Conservation (phyloP, 805 yeast species). For the Geotrichum ghanense region DNA sequence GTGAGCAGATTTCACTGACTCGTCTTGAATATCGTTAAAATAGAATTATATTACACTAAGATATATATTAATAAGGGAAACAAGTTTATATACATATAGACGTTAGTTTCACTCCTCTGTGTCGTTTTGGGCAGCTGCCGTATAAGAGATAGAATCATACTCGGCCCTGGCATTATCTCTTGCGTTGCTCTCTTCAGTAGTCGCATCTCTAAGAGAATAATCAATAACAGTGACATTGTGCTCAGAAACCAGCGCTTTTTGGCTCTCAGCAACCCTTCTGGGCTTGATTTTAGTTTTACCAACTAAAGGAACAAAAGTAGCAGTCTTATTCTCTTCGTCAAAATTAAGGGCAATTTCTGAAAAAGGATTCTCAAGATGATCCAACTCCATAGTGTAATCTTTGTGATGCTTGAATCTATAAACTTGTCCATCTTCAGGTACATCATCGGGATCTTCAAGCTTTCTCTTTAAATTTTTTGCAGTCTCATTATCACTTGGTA, state of each 20-base stretch:
- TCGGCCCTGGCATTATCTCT: conserved; percentile 60
- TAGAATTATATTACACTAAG: no score
- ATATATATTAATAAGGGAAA: no score
- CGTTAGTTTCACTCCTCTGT: no score
- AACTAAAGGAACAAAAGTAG: conserved; percentile 65
- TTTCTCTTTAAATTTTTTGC: conserved; percentile 30
- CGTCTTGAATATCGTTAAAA: no score
- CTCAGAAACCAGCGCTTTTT: conserved; percentile 39
- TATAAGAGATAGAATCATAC: conserved; percentile 72
- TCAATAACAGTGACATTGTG: conserved; percentile 52
- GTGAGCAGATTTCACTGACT: no score
- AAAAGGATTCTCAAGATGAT: conserved; percentile 32
- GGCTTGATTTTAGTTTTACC: conserved; percentile 76
- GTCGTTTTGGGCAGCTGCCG: conserved; percentile 50
- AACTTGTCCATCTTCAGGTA: conserved; percentile 38
- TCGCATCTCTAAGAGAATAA: conserved; percentile 58
- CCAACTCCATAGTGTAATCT: conserved; percentile 67
- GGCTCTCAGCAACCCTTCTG: conserved; percentile 55
- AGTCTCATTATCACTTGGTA: conserved; percentile 34
- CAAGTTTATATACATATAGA: no score
- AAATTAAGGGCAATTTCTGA: conserved; percentile 65
- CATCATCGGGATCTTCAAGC: conserved; percentile 34
- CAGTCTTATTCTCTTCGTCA: conserved; percentile 39
- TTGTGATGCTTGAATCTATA: conserved; percentile 54
- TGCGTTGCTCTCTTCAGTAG: conserved; percentile 51